Evolutionary conservation across 176 grass and related monocot genomes (phyloP).

Genomic region (Oryza officinalis): DNA sequence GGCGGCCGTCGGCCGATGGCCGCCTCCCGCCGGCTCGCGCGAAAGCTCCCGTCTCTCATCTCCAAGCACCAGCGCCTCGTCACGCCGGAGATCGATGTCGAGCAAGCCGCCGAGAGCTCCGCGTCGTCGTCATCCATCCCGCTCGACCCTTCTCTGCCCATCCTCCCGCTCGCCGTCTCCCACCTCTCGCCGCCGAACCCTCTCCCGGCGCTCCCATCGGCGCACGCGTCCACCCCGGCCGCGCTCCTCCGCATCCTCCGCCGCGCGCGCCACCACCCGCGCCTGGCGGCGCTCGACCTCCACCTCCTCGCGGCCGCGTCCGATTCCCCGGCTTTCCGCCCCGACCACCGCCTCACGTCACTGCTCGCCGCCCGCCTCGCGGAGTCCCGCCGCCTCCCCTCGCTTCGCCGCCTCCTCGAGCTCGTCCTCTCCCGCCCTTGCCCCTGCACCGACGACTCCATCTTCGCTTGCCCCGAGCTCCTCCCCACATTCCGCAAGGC

Average conservation of each 20-base stretch:
- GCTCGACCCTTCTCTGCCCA: conserved; percentile 45
- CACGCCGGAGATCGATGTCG: conserved; percentile 29
- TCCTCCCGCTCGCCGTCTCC: conserved; percentile 59
- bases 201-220: conserved; percentile 42
- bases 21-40: conserved; percentile 58
- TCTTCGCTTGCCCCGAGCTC: conserved; percentile 74
- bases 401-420: conserved; percentile 53
- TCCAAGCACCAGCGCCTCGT: conserved; percentile 69
- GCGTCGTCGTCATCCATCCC: conserved; percentile 16
- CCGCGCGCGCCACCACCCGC: conserved; percentile 57
- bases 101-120: not conserved
- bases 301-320: conserved; percentile 58
- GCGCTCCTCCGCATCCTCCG: conserved; percentile 48
- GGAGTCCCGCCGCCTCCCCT: conserved; percentile 52
- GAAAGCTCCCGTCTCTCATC: conserved; percentile 64
- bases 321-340: conserved; percentile 58
- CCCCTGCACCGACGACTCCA: conserved; percentile 69
- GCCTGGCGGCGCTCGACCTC: conserved; percentile 65
- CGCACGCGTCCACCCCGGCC: conserved; percentile 39
- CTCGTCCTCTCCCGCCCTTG: conserved; percentile 57
- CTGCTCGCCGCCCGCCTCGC: conserved; percentile 50
- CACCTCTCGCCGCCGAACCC: conserved; percentile 56
- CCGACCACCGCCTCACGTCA: conserved; percentile 63
- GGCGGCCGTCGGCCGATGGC: conserved; percentile 34
- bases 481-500: conserved; percentile 62